Conservation (phyloP, 805 yeast species). For the Kuraishia borneana region DNA sequence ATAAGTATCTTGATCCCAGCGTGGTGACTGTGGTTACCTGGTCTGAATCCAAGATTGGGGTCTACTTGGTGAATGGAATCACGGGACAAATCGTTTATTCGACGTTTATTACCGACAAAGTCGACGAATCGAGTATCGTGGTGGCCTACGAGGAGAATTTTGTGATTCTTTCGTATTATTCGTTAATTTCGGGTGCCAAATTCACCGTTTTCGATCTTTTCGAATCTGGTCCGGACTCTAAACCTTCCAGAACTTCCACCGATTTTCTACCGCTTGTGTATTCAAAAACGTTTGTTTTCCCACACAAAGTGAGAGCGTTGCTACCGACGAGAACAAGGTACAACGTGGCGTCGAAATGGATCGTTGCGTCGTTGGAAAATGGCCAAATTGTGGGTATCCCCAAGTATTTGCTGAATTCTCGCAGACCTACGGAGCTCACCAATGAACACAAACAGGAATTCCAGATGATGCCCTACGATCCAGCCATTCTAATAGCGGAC, state of each 20-base stretch:
- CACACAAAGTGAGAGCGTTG: conserved; percentile 43
- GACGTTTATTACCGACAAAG: conserved; percentile 26
- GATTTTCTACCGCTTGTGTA: conserved; percentile 19
- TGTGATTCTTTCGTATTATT: conserved; percentile 58
- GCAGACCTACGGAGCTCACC: conserved; percentile 49
- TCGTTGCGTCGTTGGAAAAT: conserved; percentile 43
- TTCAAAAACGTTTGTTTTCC: conserved; percentile 48
- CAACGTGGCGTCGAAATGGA: conserved; percentile 59
- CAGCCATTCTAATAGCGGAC: conserved; percentile 42
- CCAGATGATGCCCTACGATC: conserved; percentile 52
- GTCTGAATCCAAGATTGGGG: conserved; percentile 9
- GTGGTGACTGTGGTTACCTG: conserved; percentile 40
- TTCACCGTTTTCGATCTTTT: conserved; percentile 70
- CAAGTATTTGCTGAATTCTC: conserved; percentile 51
- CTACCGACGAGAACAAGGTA: conserved; percentile 45
- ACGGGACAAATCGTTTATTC: conserved; percentile 54
- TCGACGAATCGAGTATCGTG: conserved; percentile 28
- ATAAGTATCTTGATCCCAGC: conserved; percentile 77
- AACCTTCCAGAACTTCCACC: conserved; percentile 22
- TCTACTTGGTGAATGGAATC: conserved; percentile 50
- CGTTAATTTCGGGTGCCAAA: conserved; percentile 33
- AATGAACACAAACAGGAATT: conserved; percentile 46
- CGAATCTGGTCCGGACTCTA: conserved; percentile 51
- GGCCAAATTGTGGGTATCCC: conserved; percentile 68
- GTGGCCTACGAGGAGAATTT: conserved; percentile 75